Percentiles rank a stretch among this genome's conserved stretches.
Evolutionary conservation across 2,329 filamentous ascomycete species (phyloP).

Genomic region (Mariannaea elegans): DNA sequence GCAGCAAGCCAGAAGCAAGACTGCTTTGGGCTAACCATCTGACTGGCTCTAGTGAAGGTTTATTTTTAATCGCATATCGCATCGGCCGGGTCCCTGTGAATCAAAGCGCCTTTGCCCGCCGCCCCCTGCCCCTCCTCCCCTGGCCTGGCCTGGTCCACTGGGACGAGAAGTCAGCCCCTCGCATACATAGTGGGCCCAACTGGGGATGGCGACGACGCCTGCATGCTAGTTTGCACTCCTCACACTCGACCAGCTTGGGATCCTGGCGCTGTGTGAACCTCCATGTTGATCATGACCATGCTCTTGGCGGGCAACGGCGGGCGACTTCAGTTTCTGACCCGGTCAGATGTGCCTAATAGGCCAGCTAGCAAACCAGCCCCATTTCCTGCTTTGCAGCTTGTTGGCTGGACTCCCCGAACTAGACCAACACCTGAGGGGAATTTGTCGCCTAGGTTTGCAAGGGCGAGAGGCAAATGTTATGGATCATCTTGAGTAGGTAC

Average conservation of each 20-base stretch:
- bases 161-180: conserved; percentile 37
- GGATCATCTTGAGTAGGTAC: conserved; percentile 39
- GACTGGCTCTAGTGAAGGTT: conserved; percentile 33
- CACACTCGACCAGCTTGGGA: conserved; percentile 17
- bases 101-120: conserved; percentile 32
- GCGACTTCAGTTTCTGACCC: not conserved
- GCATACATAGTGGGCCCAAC: conserved; percentile 35
- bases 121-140: conserved; percentile 22
- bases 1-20: conserved; percentile 27
- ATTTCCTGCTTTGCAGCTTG: conserved; percentile 8
- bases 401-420: conserved; percentile 21
- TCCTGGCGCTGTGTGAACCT: conserved; percentile 15
- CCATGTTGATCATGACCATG: conserved; percentile 6
- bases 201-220: conserved; percentile 33
- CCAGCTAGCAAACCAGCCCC: conserved; percentile 5
- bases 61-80: conserved; percentile 41
- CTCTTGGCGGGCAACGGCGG: conserved; percentile 15
- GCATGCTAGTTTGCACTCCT: conserved; percentile 25
- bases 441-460: conserved; percentile 30
- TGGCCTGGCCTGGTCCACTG: conserved; percentile 27
- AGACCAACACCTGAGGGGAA: conserved; percentile 30
- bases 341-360: not conserved
- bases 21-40: conserved; percentile 16
- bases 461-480: conserved; percentile 32
- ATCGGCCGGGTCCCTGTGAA: conserved; percentile 33